A percentile compares a stretch with the other conserved stretches of the same genome.
phyloP scores from a whole-genome alignment of 2,329 filamentous ascomycete genomes.

The Diaporthe velutina region DNA sequence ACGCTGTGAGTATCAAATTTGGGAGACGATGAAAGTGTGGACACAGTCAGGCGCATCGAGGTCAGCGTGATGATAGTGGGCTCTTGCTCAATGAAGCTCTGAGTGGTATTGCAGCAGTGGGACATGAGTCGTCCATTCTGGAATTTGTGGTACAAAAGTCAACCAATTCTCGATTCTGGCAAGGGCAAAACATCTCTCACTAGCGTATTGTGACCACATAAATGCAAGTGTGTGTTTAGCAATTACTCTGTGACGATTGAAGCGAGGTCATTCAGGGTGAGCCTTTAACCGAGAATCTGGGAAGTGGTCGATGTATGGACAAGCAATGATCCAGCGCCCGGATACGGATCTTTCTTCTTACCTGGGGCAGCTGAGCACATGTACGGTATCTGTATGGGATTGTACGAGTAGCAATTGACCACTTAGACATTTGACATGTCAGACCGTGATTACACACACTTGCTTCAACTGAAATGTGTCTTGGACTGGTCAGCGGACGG shows the following conservation, averaged over 20 bases:
- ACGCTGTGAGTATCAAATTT: background rate
- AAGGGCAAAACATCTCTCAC: background rate
- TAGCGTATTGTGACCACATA: background rate
- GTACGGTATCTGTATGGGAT: background rate
- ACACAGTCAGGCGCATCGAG: background rate
- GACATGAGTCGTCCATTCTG: background rate
- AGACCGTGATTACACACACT: background rate
- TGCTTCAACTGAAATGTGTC: background rate
- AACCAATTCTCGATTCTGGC: background rate
- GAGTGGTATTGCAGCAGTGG: background rate
- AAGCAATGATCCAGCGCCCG: conserved; percentile 14
- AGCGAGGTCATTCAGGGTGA: background rate
- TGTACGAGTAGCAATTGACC: background rate
- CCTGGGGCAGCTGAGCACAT: background rate
- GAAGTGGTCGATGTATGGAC: background rate
- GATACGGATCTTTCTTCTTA: background rate
- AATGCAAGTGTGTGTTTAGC: background rate
- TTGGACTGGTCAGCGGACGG: background rate
- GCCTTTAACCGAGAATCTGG: background rate
- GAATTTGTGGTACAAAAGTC: background rate
- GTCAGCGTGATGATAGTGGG: background rate
- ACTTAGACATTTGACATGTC: background rate
- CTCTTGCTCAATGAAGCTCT: background rate
- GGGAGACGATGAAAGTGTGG: background rate
- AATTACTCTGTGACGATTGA: background rate